Evolutionary conservation across 257 asterid species (phyloP), one percentile per base, ranked within the genome.

Genomic region (Nicotiana otophora): DNA sequence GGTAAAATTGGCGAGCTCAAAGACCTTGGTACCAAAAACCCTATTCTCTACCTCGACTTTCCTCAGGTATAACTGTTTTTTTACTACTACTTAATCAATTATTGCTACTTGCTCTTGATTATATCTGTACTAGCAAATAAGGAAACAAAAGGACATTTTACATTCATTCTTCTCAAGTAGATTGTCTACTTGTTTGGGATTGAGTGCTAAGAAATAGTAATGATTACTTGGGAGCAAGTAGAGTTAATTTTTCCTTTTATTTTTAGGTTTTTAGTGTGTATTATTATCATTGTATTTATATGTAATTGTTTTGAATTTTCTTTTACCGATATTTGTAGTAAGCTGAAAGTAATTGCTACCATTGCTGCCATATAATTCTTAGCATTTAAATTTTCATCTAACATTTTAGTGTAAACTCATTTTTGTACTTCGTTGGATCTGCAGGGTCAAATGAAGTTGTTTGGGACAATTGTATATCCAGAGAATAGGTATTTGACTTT

Each of bases 371-470:
- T 42, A 8, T 42, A 42, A 42, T 8, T 42, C 48, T 16, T 61
- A 61, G 16, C 31, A 20, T 61, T 61, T 61, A 8, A 61, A 23
- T 61, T 23, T 61, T 14, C 33, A 23, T 23, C 33, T 61, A 10
- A 61, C 1, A 20, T 20, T 61, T 61, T 1, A 61, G 67, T 9
- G 11, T 9, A 26, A 53, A 75, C 63, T 51, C 28, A 51, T 12
- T 1, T 28, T 26, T 51, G 51, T 72, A 12, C 39, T 11, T 7
- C 0, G 8, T 51, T 8, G 63, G 46, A 81, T 72, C 53, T 79
- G 85, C 81, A 95, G 98, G 98, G 98, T 65, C 98, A 89, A 83
- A 90, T 95, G 98, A 95, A 95, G 90, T 87, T 95, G 90, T 95
- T 93, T 75, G 98, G 98, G 85, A 95, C 98, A 48, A 93, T 95